Evolutionary conservation across 139 green algal genomes (phyloP).

Genomic region (Chlorella sp.): DNA sequence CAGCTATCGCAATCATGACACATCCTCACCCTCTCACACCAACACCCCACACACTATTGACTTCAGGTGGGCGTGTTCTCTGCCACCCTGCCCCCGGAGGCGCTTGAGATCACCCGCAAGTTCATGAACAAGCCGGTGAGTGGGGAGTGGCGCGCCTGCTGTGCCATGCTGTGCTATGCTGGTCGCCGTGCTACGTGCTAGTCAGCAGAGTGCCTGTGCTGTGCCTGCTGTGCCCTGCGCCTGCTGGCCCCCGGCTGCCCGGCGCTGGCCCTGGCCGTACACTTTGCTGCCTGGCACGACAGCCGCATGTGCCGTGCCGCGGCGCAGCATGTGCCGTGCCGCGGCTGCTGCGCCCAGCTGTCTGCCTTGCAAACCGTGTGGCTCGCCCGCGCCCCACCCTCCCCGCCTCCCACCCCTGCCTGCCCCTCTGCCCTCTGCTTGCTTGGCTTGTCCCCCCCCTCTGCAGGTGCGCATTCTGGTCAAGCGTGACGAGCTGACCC

Average conservation of each 20-base stretch:
- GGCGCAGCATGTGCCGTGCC: not conserved
- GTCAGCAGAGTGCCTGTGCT: not conserved
- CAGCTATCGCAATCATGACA: too few relatives aligned
- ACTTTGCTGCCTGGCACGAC: not conserved
- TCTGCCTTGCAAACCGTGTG: not conserved
- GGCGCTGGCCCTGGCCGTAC: not conserved
- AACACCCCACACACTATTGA: not conserved
- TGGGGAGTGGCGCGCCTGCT: not conserved
- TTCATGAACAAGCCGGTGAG: slow-evolving; percentile 99
- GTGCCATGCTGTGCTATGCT: not conserved
- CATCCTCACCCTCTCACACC: too few relatives aligned
- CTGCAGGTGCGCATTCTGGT: slow-evolving; percentile 96
- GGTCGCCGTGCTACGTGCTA: not conserved
- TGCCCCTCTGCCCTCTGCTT: too few relatives aligned
- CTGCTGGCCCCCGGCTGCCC: not conserved
- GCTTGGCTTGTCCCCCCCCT: too few relatives aligned
- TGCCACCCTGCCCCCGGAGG: slow-evolving; percentile 98
- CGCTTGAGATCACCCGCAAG: slow-evolving; percentile 99
- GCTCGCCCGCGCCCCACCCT: not conserved
- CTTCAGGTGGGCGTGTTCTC: slow-evolving; percentile 98
- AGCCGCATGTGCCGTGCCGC: not conserved
- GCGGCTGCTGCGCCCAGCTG: not conserved
- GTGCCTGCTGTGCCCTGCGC: not conserved
- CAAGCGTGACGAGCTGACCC: slow-evolving; percentile 99
- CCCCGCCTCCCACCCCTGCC: not conserved